Evolutionary conservation across 2,329 filamentous ascomycete species (phyloP).

Genomic region (Exophiala dermatitidis): DNA sequence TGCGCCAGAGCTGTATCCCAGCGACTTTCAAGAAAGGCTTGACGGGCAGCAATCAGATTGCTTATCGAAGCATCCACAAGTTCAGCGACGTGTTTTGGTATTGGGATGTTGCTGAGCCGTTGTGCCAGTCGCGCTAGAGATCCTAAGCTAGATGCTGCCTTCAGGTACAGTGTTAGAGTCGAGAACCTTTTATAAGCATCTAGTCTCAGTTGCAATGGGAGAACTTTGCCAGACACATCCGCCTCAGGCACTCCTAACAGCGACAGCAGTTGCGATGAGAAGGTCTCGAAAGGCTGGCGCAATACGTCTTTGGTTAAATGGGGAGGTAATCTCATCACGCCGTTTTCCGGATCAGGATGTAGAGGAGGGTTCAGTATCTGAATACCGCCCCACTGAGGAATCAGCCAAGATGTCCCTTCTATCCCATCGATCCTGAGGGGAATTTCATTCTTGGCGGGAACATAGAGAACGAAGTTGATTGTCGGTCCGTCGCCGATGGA

Average conservation of each 20-base stretch:
- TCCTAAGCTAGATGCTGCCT: conserved; percentile 88
- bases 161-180: conserved; percentile 75
- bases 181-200: conserved; percentile 80
- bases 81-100: conserved; percentile 76
- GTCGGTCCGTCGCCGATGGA: conserved; percentile 86
- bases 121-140: conserved; percentile 78
- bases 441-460: conserved; percentile 61
- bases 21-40: conserved; percentile 54
- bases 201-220: conserved; percentile 73
- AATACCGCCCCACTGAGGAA: conserved; percentile 90
- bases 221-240: conserved; percentile 3
- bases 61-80: conserved; percentile 73
- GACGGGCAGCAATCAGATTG: conserved; percentile 63
- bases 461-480: conserved; percentile 90
- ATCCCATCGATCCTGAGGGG: conserved; percentile 55
- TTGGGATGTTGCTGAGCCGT: conserved; percentile 82
- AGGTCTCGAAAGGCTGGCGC: conserved; percentile 75
- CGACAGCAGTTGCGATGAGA: conserved; percentile 82
- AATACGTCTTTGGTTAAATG: conserved; percentile 60
- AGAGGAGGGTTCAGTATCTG: conserved; percentile 55
- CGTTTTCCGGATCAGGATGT: conserved; percentile 27
- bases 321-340: conserved; percentile 24
- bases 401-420: conserved; percentile 71
- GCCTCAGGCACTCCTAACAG: conserved; percentile 67
- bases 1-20: conserved; percentile 65